Percentiles rank a stretch among this genome's conserved stretches.
Evolutionary conservation across 2,329 filamentous ascomycete genomes (phyloP).

Genomic region (Fusarium sp.): DNA sequence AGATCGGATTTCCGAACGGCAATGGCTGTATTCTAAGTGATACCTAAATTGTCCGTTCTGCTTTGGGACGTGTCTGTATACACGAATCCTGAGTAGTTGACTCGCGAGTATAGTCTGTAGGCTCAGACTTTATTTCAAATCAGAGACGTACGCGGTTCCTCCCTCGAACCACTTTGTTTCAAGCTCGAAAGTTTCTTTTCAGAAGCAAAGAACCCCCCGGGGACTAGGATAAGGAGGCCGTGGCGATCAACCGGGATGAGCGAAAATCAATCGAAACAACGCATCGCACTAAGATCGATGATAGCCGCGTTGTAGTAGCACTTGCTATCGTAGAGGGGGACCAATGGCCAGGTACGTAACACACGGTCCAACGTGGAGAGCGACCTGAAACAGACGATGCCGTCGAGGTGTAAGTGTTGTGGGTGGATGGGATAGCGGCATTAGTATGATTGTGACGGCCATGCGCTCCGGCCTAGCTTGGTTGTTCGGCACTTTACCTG

Average conservation of each 20-base stretch:
- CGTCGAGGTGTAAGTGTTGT: conserved; percentile 21
- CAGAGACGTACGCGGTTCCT: background rate
- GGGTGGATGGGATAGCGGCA: conserved; percentile 15
- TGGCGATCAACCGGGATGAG: conserved; percentile 29
- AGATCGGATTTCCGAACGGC: background rate
- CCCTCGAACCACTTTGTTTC: conserved; percentile 6
- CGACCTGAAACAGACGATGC: conserved; percentile 41
- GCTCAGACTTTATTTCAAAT: background rate
- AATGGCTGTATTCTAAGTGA: background rate
- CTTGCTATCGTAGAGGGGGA: background rate
- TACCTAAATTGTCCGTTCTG: background rate
- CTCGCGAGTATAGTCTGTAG: background rate
- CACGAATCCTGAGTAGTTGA: background rate
- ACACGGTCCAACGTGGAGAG: conserved; percentile 37
- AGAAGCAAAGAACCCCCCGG: background rate
- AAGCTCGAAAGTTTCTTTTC: background rate
- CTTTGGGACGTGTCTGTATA: background rate
- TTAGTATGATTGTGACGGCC: conserved; percentile 13
- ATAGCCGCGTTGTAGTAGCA: conserved; percentile 16
- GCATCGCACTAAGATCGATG: conserved; percentile 30
- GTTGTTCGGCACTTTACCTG: background rate
- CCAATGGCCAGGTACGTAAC: conserved; percentile 10
- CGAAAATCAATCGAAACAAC: conserved; percentile 20
- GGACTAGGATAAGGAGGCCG: conserved; percentile 14
- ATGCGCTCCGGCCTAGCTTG: conserved; percentile 4